A percentile compares a stretch with the other conserved stretches of the same genome.
Conservation (phyloP, 352 stramenopile species). For the Phytophthora hybrid region DNA sequence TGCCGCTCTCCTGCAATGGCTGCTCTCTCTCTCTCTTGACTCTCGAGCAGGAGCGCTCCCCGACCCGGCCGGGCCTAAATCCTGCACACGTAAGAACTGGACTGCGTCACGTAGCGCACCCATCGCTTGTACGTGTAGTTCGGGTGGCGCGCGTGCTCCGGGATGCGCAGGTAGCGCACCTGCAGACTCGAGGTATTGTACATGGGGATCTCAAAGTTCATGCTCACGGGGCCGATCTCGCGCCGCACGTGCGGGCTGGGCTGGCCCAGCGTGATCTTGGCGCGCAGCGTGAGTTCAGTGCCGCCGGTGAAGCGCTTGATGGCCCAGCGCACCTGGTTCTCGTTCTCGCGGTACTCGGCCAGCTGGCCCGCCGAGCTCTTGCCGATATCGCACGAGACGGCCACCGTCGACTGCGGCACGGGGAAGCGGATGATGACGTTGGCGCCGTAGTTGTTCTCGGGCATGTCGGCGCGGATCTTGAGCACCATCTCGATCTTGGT, state of each 20-base stretch:
- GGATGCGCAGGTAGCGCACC: constrained; percentile 98
- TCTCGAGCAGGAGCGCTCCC: background rate
- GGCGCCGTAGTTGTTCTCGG: constrained; percentile 94
- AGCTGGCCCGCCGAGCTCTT: constrained; percentile 82
- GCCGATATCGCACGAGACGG: constrained; percentile 81
- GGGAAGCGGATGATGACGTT: constrained; percentile 97
- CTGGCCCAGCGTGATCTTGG: constrained; percentile 91
- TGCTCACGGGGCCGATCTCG: constrained; percentile 97
- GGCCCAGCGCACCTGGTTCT: constrained; percentile 96
- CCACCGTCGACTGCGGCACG: constrained; percentile 90
- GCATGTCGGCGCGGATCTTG: constrained; percentile 94
- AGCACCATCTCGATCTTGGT: constrained; percentile 96
- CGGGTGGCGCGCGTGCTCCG: constrained; percentile 93
- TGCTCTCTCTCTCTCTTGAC: constrained; percentile 24
- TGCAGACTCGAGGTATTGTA: constrained; percentile 99
- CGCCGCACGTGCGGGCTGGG: constrained; percentile 82
- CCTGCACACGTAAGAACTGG: constrained; percentile 97
- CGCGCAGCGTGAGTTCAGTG: constrained; percentile 95
- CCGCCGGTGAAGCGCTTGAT: constrained; percentile 98
- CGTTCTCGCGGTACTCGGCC: constrained; percentile 95
- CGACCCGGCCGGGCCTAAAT: constrained; percentile 71
- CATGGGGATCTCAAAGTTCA: constrained; percentile 99
- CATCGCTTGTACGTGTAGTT: constrained; percentile 99
- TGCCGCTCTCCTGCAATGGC: background rate
- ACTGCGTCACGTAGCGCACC: constrained; percentile 99